phyloP scores from a whole-genome alignment of 257 asterid genomes.

The Penstemon newberryi region DNA sequence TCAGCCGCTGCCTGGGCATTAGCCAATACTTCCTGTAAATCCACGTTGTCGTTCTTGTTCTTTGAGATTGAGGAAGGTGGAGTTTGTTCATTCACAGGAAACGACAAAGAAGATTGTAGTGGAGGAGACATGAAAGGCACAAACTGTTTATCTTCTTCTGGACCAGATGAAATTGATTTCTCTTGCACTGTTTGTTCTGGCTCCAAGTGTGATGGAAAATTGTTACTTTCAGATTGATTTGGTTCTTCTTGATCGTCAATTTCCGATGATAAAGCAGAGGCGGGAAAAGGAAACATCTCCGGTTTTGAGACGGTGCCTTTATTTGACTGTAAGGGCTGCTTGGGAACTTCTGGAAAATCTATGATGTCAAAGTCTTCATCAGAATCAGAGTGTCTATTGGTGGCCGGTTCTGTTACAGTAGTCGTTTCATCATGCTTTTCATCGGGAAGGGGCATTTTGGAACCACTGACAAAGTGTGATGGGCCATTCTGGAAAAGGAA shows the following conservation, averaged over 20 bases:
- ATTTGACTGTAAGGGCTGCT: conserved; percentile 53
- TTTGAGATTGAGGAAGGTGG: conserved; percentile 36
- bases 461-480: conserved; percentile 59
- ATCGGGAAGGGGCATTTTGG: conserved; percentile 62
- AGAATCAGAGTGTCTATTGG: conserved; percentile 50
- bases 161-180: conserved; percentile 30
- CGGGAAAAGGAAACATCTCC: conserved; percentile 87
- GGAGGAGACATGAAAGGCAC: conserved; percentile 69
- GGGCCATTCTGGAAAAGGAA: conserved; percentile 70
- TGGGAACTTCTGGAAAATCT: conserved; percentile 85
- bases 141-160: conserved; percentile 49
- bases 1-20: conserved; percentile 94
- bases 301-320: conserved; percentile 52
- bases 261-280: conserved; percentile 71
- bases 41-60: conserved; percentile 39
- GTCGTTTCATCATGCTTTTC: conserved; percentile 50
- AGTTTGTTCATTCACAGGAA: conserved; percentile 30
- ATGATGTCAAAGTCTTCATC: conserved; percentile 58
- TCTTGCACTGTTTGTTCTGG: conserved; percentile 30
- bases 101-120: conserved; percentile 38
- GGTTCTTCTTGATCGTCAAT: conserved; percentile 51
- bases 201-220: conserved; percentile 26
- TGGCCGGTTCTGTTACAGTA: conserved; percentile 42
- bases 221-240: conserved; percentile 29
- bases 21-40: conserved; percentile 78